These are phyloP conservation scores for Xylaria grammica DNA, from an alignment of 495 filamentous ascomycete species.

Conservation along the genomic window DNA sequence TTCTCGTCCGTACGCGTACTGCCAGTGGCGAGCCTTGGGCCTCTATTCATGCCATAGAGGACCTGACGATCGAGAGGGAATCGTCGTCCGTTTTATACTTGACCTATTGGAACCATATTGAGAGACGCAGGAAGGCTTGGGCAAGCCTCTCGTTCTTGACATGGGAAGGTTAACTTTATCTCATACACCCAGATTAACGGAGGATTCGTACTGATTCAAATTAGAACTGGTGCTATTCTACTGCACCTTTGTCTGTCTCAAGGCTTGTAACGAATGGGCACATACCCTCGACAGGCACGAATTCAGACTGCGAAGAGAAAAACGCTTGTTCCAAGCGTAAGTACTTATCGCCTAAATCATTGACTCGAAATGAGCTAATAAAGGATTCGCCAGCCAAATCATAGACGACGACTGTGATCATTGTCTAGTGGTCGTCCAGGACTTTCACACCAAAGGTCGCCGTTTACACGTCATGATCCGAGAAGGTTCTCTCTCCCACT, in stretches of 20 bases:
- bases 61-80: constrained; percentile 55
- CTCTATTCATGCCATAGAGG: constrained; percentile 52
- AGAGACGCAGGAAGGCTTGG: constrained; percentile 54
- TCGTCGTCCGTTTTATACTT: constrained; percentile 52
- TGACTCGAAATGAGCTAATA: constrained; percentile 24
- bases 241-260: constrained; percentile 75
- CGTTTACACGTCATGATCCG: constrained; percentile 58
- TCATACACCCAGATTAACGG: neutral
- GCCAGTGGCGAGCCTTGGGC: constrained; percentile 40
- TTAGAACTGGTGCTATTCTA: constrained; percentile 78
- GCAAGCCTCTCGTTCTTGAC: constrained; percentile 57
- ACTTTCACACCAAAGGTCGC: constrained; percentile 65
- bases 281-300: constrained; percentile 60
- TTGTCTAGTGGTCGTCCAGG: constrained; percentile 72
- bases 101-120: constrained; percentile 52
- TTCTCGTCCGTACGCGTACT: constrained; percentile 35
- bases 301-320: constrained; percentile 66
- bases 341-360: constrained; percentile 22
- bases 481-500: constrained; percentile 54
- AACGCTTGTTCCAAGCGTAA: constrained; percentile 72
- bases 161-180: constrained; percentile 57
- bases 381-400: constrained; percentile 66
- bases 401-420: constrained; percentile 72
- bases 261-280: constrained; percentile 66
- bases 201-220: constrained; percentile 23